Base-by-base conservation (phyloP, 352 stramenopile genomes). In the Phytophthora quininea region DNA sequence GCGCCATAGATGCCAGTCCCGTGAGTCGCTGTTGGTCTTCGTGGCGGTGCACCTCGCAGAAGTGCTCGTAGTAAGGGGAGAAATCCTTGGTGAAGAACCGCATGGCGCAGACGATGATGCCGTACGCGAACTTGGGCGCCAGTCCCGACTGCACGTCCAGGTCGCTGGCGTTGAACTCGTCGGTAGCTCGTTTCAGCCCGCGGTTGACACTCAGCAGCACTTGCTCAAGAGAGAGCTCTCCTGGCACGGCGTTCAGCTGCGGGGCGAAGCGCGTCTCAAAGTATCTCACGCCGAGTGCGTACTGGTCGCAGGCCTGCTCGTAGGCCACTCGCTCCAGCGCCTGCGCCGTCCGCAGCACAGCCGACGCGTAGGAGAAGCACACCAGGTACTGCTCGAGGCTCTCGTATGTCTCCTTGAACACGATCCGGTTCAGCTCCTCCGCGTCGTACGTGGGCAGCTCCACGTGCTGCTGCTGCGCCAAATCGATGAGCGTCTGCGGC, bases 41-140 rank as follows among this genome's bases (percentile, higher is more conserved):
- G 54, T 82, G 69, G 29, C 76, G 67, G 71, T 97, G 89, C 52
- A 95, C 79, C 24, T 91, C 82, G 54, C 84, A 96, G 30, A 96
- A 96, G 19, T 92, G 77, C 58, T 83, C 55, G 61, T 95, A 96
- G 73, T 96, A 97, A 24, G 88, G 88, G 37, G 82, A 82, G 58
- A 95, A 93, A 3, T 71, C 75, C n/a, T 73, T 60, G 6, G 88
- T 88, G 72, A 97, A 97, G 73, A 91, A 93, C 43, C 90, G 77
- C 90, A 97, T 97, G 9, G 88, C 90, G 55, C 90, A 97, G 31
- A 92, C 86, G 54, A 97, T 96, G 56, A 97, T 95, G 54, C 90
- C 86, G 47, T 95, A 97, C 24, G 76, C 80, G 73, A 90, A 95
- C 3, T 33, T 66, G 3, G 89, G 90, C 9, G 86, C 89, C 15